Percentiles rank a stretch among this genome's conserved stretches.
Evolutionary conservation across 2,329 filamentous ascomycete genomes (phyloP).

Genomic region (Arthrocladium fulminans): DNA sequence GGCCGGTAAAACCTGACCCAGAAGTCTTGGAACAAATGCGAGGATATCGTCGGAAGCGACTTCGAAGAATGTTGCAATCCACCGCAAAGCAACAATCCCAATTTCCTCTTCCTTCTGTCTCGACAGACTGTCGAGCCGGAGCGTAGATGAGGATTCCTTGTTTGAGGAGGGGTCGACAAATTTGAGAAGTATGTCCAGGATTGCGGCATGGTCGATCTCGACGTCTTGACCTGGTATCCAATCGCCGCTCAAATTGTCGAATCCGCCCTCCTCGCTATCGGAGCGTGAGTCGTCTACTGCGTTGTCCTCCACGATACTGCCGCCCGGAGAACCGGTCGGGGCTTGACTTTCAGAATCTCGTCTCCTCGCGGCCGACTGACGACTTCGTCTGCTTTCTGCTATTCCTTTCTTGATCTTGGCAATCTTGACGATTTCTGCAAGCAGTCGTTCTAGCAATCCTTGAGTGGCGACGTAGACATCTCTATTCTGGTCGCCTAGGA

Average conservation of each 20-base stretch:
- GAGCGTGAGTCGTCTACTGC: slow-evolving; percentile 32
- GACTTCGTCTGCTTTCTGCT: slow-evolving; percentile 70
- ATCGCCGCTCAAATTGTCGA: slow-evolving; percentile 50
- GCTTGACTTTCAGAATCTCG: slow-evolving; percentile 18
- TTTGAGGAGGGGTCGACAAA: slow-evolving; percentile 55
- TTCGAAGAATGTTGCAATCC: slow-evolving; percentile 94
- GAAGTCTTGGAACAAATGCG: slow-evolving; percentile 82
- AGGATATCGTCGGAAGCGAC: slow-evolving; percentile 96
- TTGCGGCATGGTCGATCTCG: slow-evolving; percentile 83
- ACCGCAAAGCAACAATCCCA: slow-evolving; percentile 78
- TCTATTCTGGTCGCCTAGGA: slow-evolving; percentile 79
- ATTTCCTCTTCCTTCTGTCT: slow-evolving; percentile 69
- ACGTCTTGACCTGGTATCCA: slow-evolving; percentile 98
- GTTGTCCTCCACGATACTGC: slow-evolving; percentile 19
- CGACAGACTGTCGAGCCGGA: slow-evolving; percentile 23
- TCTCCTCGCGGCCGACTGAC: slow-evolving; percentile 28
- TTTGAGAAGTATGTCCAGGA: slow-evolving; percentile 81
- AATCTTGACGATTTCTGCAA: slow-evolving; percentile 90
- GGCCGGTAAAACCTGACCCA: slow-evolving; percentile 85
- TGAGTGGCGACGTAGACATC: slow-evolving; percentile 96
- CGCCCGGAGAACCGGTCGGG: slow-evolving; percentile 25
- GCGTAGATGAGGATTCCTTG: slow-evolving; percentile 15
- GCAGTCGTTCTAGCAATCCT: slow-evolving; percentile 75
- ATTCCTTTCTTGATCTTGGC: slow-evolving; percentile 87
- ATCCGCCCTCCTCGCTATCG: slow-evolving; percentile 46